Evolutionary conservation across 176 grass and related monocot genomes (phyloP).

Genomic region (Saccharum spontaneum): DNA sequence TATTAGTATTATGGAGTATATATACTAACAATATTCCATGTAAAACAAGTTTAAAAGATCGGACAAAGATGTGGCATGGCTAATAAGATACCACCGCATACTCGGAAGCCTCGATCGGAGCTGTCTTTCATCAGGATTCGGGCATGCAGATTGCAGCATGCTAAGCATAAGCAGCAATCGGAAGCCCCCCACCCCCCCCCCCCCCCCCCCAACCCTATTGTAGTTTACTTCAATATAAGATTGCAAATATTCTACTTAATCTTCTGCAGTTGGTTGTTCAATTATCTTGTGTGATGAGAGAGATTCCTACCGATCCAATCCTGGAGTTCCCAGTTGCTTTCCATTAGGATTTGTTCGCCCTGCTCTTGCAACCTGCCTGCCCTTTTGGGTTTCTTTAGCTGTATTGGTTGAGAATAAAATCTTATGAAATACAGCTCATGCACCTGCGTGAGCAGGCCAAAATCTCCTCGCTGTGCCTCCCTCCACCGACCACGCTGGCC

Average conservation of each 20-base stretch:
- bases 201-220: no score
- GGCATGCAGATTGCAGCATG: background rate
- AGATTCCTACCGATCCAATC: constrained; percentile 33
- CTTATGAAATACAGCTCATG: constrained; percentile 18
- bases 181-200: no score
- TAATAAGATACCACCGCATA: background rate
- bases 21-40: no score
- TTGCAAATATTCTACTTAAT: background rate
- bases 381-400: background rate
- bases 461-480: background rate
- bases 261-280: background rate
- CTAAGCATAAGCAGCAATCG: background rate
- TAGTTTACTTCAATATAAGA: background rate
- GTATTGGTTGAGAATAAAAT: background rate
- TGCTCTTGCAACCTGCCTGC: background rate
- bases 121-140: constrained; percentile 11
- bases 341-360: constrained; percentile 33
- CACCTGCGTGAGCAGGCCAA: background rate
- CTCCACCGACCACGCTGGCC: constrained; percentile 20
- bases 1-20: no score
- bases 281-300: background rate
- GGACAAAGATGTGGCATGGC: background rate
- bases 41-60: background rate
- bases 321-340: constrained; percentile 26
- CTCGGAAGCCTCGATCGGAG: background rate